phyloP scores from a whole-genome alignment of 1,284 basidiomycete species.

The Rhodotorula sp. region DNA sequence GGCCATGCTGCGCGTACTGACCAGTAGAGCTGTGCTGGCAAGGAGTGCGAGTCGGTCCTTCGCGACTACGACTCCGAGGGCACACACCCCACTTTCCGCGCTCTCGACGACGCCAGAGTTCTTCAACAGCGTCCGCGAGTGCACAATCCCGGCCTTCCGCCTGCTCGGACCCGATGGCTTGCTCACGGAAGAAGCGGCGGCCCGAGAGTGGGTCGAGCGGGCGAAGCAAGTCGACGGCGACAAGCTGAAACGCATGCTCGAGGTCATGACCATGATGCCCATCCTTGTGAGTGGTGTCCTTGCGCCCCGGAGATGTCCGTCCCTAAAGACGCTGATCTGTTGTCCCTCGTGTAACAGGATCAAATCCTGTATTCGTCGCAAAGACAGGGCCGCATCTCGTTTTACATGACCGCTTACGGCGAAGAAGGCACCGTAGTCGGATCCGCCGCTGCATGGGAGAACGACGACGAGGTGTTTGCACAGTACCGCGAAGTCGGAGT shows the following conservation, averaged over 20 bases:
- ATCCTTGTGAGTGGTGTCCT: conserved; percentile 5
- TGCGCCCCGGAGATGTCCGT: not conserved
- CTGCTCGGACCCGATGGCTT: not conserved
- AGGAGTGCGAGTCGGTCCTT: not conserved
- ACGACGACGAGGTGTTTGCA: conserved; percentile 67
- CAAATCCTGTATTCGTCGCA: conserved; percentile 39
- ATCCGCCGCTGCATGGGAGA: conserved; percentile 76
- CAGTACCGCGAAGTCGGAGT: conserved; percentile 73
- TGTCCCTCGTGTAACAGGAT: conserved; percentile 16
- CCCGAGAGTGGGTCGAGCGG: not conserved
- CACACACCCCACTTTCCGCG: conserved; percentile 13
- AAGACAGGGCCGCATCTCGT: conserved; percentile 35
- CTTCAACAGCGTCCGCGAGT: conserved; percentile 13
- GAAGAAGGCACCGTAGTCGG: conserved; percentile 70
- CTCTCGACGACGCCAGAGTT: conserved; percentile 9
- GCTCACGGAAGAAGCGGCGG: not conserved
- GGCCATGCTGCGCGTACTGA: not conserved
- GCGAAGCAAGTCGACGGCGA: conserved; percentile 14
- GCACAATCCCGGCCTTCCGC: conserved; percentile 3
- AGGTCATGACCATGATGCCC: conserved; percentile 32
- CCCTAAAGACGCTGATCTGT: not conserved
- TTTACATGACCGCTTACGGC: conserved; percentile 62
- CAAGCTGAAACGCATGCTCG: conserved; percentile 25
- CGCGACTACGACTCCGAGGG: not conserved
- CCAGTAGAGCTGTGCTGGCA: not conserved